Conservation (phyloP, 352 stramenopile species). For the Globisporangium cystogenes region DNA sequence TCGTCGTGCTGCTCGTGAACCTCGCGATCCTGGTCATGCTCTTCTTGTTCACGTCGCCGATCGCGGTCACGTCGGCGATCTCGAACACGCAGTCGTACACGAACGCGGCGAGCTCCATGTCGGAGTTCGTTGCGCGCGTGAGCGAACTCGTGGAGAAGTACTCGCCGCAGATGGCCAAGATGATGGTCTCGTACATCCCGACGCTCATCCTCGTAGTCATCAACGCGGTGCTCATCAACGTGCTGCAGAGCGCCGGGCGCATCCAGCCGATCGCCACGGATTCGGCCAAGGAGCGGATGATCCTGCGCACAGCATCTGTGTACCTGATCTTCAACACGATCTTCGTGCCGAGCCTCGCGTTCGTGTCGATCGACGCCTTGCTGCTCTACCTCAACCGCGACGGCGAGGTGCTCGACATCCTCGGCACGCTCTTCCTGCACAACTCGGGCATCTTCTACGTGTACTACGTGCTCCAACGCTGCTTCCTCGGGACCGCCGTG, state of each 20-base stretch:
- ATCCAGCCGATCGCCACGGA: slow-evolving; percentile 84
- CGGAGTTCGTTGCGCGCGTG: slow-evolving; percentile 56
- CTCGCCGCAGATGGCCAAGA: slow-evolving; percentile 76
- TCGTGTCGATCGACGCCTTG: slow-evolving; percentile 83
- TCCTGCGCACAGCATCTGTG: slow-evolving; percentile 69
- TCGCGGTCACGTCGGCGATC: slow-evolving; percentile 81
- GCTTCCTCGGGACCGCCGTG: slow-evolving; percentile 74
- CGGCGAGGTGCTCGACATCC: slow-evolving; percentile 71
- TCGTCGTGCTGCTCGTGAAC: slow-evolving; percentile 68
- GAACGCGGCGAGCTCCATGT: slow-evolving; percentile 53
- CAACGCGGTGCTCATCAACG: slow-evolving; percentile 82
- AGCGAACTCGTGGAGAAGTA: slow-evolving; percentile 49
- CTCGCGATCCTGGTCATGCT: slow-evolving; percentile 69
- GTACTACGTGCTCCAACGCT: slow-evolving; percentile 82
- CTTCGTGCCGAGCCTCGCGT: slow-evolving; percentile 79
- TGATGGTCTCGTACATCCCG: slow-evolving; percentile 73
- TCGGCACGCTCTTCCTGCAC: slow-evolving; percentile 81
- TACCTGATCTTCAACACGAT: slow-evolving; percentile 89
- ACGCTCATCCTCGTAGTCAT: slow-evolving; percentile 87
- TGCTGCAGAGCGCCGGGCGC: slow-evolving; percentile 69
- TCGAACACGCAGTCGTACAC: slow-evolving; percentile 63
- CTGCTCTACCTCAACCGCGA: slow-evolving; percentile 72
- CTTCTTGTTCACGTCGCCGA: slow-evolving; percentile 76
- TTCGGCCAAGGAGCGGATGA: slow-evolving; percentile 79
- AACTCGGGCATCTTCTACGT: slow-evolving; percentile 89